Evolutionary conservation across 1,284 basidiomycete genomes (phyloP).

Genomic region (Malassezia sympodialis): DNA sequence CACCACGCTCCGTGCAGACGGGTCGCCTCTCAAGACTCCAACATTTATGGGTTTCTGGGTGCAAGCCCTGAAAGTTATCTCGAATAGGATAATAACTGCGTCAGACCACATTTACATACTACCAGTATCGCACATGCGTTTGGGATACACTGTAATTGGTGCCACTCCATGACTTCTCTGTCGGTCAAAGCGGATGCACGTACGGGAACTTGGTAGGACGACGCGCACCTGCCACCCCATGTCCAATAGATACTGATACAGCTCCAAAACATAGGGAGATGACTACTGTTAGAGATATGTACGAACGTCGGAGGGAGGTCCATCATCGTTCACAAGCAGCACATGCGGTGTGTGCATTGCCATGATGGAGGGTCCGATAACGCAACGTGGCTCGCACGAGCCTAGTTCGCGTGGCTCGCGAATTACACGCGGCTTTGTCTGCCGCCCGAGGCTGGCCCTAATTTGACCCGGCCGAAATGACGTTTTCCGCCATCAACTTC

Average conservation of each 20-base stretch:
- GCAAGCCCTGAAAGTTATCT: conserved; percentile 28
- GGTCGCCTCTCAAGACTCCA: conserved; percentile 37
- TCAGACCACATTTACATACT: conserved; percentile 15
- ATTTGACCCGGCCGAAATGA: neutral
- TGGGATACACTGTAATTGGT: conserved; percentile 36
- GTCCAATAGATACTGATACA: conserved; percentile 27
- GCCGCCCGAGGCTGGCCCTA: neutral
- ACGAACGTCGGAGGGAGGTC: conserved; percentile 29
- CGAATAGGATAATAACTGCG: conserved; percentile 39
- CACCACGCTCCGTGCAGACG: conserved; percentile 26
- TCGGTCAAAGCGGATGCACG: conserved; percentile 1
- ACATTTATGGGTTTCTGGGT: conserved; percentile 21
- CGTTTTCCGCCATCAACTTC: too few species aligned
- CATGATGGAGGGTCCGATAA: neutral
- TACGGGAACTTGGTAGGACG: conserved; percentile 36
- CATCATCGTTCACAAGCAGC: conserved; percentile 45
- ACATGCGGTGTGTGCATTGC: conserved; percentile 14
- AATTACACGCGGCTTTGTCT: too few species aligned
- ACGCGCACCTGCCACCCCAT: conserved; percentile 42
- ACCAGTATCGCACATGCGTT: conserved; percentile 37
- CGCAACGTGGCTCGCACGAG: neutral
- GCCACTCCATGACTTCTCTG: conserved; percentile 26
- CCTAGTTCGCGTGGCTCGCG: neutral
- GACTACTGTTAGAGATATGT: conserved; percentile 2
- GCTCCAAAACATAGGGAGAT: conserved; percentile 39